Conservation (phyloP, 208 protist genomes). For the Wallacemonas collosoma region DNA sequence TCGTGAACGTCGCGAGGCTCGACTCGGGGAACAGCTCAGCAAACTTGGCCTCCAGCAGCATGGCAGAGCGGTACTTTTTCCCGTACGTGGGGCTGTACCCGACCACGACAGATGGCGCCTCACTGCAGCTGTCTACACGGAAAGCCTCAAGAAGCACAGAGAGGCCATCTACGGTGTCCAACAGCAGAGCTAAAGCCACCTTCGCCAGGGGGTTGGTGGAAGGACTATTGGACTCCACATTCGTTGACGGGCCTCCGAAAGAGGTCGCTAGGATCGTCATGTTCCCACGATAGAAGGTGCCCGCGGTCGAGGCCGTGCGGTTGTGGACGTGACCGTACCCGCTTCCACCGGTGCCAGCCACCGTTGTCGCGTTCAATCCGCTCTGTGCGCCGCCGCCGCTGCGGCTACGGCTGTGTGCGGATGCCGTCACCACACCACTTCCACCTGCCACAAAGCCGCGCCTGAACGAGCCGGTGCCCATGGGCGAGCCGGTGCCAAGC, state of each 20-base stretch:
- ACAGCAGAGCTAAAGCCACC: constrained; percentile 40
- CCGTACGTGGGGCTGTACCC: constrained; percentile 56
- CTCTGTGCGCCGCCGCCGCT: background rate
- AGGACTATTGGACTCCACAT: background rate
- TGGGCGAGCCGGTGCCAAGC: too few relatives aligned
- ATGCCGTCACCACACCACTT: background rate
- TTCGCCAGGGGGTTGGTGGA: background rate
- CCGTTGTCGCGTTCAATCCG: background rate
- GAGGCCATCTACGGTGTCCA: constrained; percentile 67
- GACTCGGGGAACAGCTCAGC: constrained; percentile 28
- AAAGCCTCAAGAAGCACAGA: constrained; percentile 62
- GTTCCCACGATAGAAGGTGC: background rate
- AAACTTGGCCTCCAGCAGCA: constrained; percentile 59
- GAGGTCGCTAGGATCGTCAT: background rate
- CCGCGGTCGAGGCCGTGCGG: constrained; percentile 5
- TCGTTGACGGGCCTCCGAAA: background rate
- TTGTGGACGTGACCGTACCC: constrained; percentile 3
- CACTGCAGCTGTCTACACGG: constrained; percentile 37
- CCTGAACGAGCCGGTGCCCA: too few relatives aligned
- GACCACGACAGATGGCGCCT: constrained; percentile 43
- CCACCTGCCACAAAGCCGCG: background rate
- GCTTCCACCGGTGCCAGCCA: background rate
- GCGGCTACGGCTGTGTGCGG: constrained; percentile 2
- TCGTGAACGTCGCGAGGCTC: constrained; percentile 17
- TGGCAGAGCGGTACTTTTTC: constrained; percentile 49